Evolutionary conservation across 495 filamentous ascomycete species (phyloP).

Genomic region (Hypoxylon subgilvum): DNA sequence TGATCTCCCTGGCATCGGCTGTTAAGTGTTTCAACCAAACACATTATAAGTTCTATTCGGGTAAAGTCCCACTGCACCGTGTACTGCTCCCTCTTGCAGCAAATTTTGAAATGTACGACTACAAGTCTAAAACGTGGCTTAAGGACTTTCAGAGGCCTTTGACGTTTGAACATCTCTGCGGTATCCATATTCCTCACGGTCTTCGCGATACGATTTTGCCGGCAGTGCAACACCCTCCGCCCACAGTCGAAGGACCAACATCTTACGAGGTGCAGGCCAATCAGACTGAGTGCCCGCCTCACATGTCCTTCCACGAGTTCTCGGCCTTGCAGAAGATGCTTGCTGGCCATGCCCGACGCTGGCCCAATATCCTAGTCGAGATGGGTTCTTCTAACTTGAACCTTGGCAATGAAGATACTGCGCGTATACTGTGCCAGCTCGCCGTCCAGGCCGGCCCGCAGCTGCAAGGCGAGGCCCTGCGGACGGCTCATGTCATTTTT

Average conservation of each 20-base stretch:
- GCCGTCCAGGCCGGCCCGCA: constrained; percentile 53
- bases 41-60: constrained; percentile 39
- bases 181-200: constrained; percentile 40
- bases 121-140: constrained; percentile 39
- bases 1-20: constrained; percentile 41
- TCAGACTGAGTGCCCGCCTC: constrained; percentile 55
- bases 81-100: constrained; percentile 29
- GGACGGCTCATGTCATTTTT: constrained; percentile 53
- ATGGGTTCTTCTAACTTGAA: constrained; percentile 60
- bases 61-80: constrained; percentile 25
- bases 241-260: constrained; percentile 48
- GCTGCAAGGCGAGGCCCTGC: constrained; percentile 33
- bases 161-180: constrained; percentile 50
- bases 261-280: constrained; percentile 62
- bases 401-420: constrained; percentile 54
- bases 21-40: constrained; percentile 45
- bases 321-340: constrained; percentile 54
- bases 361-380: constrained; percentile 55
- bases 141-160: constrained; percentile 30
- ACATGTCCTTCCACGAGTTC: constrained; percentile 56
- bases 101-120: constrained; percentile 38
- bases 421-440: constrained; percentile 48
- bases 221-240: constrained; percentile 20
- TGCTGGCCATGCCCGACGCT: constrained; percentile 52
- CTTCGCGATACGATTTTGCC: constrained; percentile 33